Conservation (phyloP, 441 rosid species). For the Melastoma candidum region DNA sequence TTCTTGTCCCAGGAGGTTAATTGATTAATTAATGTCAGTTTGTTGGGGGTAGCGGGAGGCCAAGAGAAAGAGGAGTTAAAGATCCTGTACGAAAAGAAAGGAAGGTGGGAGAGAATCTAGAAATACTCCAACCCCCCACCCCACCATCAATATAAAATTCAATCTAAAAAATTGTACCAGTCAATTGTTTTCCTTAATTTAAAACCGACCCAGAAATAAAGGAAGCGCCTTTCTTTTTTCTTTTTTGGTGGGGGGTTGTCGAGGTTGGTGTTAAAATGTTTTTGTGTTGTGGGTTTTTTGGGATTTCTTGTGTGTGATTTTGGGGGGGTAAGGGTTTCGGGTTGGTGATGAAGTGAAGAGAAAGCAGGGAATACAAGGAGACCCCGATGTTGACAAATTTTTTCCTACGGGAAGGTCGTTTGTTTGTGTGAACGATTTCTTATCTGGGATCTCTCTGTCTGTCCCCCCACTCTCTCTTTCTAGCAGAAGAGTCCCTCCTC, state of each 20-base stretch:
- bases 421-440: constrained; percentile 73
- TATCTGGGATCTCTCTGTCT: constrained; percentile 54
- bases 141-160: no score
- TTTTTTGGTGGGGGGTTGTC: background rate
- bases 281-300: no score
- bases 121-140: constrained; percentile 18
- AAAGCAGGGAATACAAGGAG: constrained; percentile 86
- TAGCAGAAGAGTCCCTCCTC: constrained; percentile 1
- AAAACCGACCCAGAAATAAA: constrained; percentile 14
- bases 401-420: constrained; percentile 64
- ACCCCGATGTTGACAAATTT: constrained; percentile 89
- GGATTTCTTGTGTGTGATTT: no score
- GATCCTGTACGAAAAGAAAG: constrained; percentile 22
- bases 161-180: no score
- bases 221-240: background rate
- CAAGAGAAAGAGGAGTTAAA: background rate
- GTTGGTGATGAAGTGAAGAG: constrained; percentile 21
- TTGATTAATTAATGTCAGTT: no score
- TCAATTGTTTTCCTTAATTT: constrained; percentile 4
- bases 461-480: constrained; percentile 20
- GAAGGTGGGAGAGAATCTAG: constrained; percentile 45
- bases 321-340: no score
- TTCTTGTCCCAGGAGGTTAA: no score
- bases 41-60: no score
- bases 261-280: no score